Percentiles rank a stretch among this genome's conserved stretches.
These are phyloP conservation scores for Solanum bulbocastanum DNA, from an alignment of 257 asterid genomes.

Conservation along the genomic window DNA sequence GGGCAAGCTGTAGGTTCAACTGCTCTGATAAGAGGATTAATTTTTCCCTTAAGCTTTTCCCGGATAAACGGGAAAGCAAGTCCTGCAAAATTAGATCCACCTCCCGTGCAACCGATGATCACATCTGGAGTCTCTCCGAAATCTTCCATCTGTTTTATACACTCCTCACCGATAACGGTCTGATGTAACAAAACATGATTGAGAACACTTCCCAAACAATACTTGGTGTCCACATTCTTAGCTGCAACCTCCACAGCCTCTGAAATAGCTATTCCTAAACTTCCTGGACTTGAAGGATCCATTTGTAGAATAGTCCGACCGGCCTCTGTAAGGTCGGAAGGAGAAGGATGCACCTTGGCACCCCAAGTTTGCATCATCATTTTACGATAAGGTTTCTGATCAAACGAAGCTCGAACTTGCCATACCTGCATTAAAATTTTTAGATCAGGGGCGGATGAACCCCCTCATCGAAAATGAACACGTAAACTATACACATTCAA, in stretches of 20 bases:
- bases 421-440: conserved; percentile 41
- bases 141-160: conserved; percentile 83
- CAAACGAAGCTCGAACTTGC: conserved; percentile 92
- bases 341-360: conserved; percentile 93
- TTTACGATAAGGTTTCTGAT: conserved; percentile 89
- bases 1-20: conserved; percentile 98
- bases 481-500: background rate
- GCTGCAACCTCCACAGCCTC: conserved; percentile 95
- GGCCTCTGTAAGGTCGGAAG: conserved; percentile 58
- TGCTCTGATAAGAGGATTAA: conserved; percentile 58
- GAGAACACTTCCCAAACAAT: conserved; percentile 90
- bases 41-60: conserved; percentile 71
- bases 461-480: too few relatives aligned
- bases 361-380: conserved; percentile 98
- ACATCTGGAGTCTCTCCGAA: conserved; percentile 81
- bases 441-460: too few relatives aligned
- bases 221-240: conserved; percentile 47
- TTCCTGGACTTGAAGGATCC: conserved; percentile 77
- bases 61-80: conserved; percentile 86
- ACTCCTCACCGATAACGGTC: conserved; percentile 88
- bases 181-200: conserved; percentile 88
- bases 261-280: conserved; percentile 91
- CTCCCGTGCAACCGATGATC: conserved; percentile 91
- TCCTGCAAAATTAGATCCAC: conserved; percentile 90
- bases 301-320: conserved; percentile 50